A percentile compares a stretch with the other conserved stretches of the same genome.
Conservation (phyloP, 2,329 filamentous ascomycete species). For the Pseudofabraea citricarpa region DNA sequence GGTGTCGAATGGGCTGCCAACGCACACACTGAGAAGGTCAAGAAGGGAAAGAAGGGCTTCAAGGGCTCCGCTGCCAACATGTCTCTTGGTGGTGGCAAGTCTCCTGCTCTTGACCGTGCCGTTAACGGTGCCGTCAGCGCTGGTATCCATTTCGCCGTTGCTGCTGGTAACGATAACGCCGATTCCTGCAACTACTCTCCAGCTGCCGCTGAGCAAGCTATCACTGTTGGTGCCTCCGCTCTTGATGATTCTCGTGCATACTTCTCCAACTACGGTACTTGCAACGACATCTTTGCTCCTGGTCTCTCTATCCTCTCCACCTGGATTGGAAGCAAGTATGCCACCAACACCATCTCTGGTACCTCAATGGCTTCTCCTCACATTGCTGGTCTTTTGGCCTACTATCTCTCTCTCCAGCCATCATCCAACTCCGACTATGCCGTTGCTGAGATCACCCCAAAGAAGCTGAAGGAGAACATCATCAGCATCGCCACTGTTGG, state of each 20-base stretch:
- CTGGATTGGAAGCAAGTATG: slow-evolving; percentile 95
- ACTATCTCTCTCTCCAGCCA: slow-evolving; percentile 95
- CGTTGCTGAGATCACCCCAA: slow-evolving; percentile 82
- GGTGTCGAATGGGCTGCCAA: slow-evolving; percentile 93
- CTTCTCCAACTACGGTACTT: slow-evolving; percentile 99
- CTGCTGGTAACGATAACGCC: slow-evolving; percentile 97
- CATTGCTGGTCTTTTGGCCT: slow-evolving; percentile 92
- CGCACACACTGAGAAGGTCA: slow-evolving; percentile 70
- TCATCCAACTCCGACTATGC: slow-evolving; percentile 85
- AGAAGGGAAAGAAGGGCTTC: slow-evolving; percentile 89
- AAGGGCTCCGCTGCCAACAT: slow-evolving; percentile 99
- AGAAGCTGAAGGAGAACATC: slow-evolving; percentile 87
- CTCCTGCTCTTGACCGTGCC: slow-evolving; percentile 80
- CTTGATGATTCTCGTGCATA: slow-evolving; percentile 94
- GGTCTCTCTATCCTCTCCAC: slow-evolving; percentile 96
- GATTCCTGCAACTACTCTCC: slow-evolving; percentile 99
- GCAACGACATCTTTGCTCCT: slow-evolving; percentile 98
- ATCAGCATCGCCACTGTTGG: slow-evolving; percentile 77
- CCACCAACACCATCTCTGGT: slow-evolving; percentile 97
- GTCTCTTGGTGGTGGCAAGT: slow-evolving; percentile 98
- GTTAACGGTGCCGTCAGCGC: slow-evolving; percentile 90
- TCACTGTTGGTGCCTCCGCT: slow-evolving; percentile 94
- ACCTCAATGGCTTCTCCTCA: slow-evolving; percentile 99
- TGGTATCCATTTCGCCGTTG: slow-evolving; percentile 96
- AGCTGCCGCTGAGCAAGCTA: slow-evolving; percentile 82